Evolutionary conservation across 306 rosid genomes (phyloP).

Genomic region (Abrus precatorius): DNA sequence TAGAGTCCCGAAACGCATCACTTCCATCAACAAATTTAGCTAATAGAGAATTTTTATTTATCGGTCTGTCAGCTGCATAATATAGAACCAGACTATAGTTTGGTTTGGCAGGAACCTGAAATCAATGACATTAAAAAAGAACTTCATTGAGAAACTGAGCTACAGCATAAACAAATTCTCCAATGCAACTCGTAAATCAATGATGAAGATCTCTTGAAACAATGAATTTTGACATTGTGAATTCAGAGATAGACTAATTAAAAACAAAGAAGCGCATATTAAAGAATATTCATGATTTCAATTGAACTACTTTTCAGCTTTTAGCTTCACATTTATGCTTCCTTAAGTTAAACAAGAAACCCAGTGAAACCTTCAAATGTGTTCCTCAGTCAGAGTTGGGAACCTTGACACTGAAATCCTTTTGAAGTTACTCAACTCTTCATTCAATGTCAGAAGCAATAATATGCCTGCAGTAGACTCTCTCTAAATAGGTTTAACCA

Average conservation of each 20-base stretch:
- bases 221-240: not conserved
- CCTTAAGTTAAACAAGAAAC: not conserved
- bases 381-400: conserved; percentile 1
- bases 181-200: not conserved
- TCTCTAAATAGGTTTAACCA: conserved; percentile 4
- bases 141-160: conserved; percentile 35
- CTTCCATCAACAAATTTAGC: conserved; percentile 83
- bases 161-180: not conserved
- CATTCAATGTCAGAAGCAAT: conserved; percentile 19
- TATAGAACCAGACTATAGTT: conserved; percentile 90
- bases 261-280: not conserved
- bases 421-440: conserved; percentile 16
- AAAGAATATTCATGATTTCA: not conserved
- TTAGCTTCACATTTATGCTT: not conserved
- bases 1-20: conserved; percentile 83
- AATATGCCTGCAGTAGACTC: not conserved
- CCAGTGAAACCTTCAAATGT: conserved; percentile 10
- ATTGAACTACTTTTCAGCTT: not conserved
- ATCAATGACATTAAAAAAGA: conserved; percentile 22
- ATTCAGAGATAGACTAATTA: conserved; percentile 14
- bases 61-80: conserved; percentile 89
- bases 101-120: conserved; percentile 97
- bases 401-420: not conserved
- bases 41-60: conserved; percentile 73
- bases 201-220: not conserved